Base-by-base conservation (phyloP, 441 rosid genomes). In the Populus tomentosa region DNA sequence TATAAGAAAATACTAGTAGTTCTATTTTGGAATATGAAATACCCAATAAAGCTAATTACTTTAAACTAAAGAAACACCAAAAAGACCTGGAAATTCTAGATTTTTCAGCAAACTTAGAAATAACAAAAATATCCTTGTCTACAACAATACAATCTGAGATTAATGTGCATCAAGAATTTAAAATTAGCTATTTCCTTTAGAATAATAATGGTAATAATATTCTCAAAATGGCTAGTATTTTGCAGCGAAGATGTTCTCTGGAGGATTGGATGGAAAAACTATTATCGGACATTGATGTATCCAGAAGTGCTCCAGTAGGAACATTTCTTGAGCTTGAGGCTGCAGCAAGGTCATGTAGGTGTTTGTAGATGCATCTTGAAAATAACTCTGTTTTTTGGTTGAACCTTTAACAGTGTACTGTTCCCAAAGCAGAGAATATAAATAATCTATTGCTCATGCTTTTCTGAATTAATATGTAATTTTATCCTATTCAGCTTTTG, bases 301-400 rank as follows among this genome's bases (percentile, higher is more conserved):
- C 99, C 71, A 89, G 98, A 91, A 94, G 97, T 71, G 92, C 89
- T 80, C 75, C 81, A 8, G 84, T 91, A 21, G 98, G 93, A 75
- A 88, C 87, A 67, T 94, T 97, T 88, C 97, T 97, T 79, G 98
- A 93, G 88, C 92, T 97, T 64, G 99, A 97, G 92, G 95, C 97
- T 83, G 95, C 98, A 81, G 99, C 84, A 24, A 91, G 98, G 88
- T 90, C 89, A 86, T 89, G 99, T 97, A 88, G 77, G 94, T 89
- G 86, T 81, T 85, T 70, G 69, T 83, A 68, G 67, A 80, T 67
- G 63, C 70, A 18, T 53, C 78, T 69, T 62, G 7, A 72, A 69
- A 62, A 42, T 72, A 67, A 69, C 40, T 21, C 73, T 40, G 56
- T 16, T 1, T 69, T 21, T 73, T 75, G 16, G 70, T 11, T 16